These are phyloP conservation scores for Penicillium sp. DNA, from an alignment of 2,329 filamentous ascomycete species.

Conservation along the genomic window DNA sequence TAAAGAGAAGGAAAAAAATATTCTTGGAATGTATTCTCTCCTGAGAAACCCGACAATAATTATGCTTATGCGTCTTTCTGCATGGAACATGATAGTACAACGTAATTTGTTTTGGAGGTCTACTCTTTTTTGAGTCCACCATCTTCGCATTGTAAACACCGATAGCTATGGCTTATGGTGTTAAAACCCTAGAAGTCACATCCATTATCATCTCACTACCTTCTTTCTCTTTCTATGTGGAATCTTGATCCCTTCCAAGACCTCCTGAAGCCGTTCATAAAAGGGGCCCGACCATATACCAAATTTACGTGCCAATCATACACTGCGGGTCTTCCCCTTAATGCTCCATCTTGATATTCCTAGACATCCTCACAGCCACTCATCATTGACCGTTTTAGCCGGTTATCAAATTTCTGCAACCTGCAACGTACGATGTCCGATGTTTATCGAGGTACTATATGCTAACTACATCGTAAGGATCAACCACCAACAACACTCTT, in stretches of 20 bases:
- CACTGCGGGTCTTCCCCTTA: constrained; percentile 3
- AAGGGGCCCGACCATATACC: constrained; percentile 7
- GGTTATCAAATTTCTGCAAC: not conserved
- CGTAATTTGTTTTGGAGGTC: not conserved
- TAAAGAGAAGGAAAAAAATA: not conserved
- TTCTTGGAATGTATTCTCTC: not conserved
- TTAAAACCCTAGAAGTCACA: not conserved
- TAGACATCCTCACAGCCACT: constrained; percentile 7
- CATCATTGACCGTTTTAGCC: not conserved
- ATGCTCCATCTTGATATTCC: constrained; percentile 10
- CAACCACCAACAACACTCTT: not conserved
- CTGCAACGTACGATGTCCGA: no score
- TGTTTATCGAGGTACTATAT: no score
- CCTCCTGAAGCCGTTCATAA: constrained; percentile 6
- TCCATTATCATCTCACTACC: not conserved
- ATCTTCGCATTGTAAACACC: no score
- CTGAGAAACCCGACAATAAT: not conserved
- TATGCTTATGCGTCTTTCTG: constrained; percentile 6
- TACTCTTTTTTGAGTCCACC: no score
- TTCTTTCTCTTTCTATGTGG: not conserved
- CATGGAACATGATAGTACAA: constrained; percentile 2
- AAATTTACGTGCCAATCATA: constrained; percentile 9
- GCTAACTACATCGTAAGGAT: no score
- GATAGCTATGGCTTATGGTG: not conserved
- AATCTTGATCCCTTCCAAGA: not conserved